Conservation (phyloP, 2,329 filamentous ascomycete genomes). For the Ceratocystis harringtonii region DNA sequence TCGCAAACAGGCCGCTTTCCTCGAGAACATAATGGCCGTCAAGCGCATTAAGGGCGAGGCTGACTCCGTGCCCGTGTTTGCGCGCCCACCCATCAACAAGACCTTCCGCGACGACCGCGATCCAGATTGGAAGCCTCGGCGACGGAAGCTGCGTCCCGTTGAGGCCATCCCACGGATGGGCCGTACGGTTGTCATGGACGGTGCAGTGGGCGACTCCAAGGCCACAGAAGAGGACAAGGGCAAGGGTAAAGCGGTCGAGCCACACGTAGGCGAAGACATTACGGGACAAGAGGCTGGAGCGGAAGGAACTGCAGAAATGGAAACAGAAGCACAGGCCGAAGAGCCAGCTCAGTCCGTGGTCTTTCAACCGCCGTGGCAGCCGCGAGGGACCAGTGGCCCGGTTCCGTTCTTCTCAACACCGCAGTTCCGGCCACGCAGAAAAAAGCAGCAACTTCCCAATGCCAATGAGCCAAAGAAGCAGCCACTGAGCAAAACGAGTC, state of each 20-base stretch:
- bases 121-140: slow-evolving; percentile 25
- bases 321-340: neutral
- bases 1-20: slow-evolving; percentile 39
- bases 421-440: slow-evolving; percentile 13
- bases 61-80: slow-evolving; percentile 49
- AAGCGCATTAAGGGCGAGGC: slow-evolving; percentile 50
- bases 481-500: slow-evolving; percentile 7
- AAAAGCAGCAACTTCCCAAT: slow-evolving; percentile 11
- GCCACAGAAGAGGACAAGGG: neutral
- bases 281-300: neutral
- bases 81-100: slow-evolving; percentile 30
- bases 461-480: neutral
- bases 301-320: too few relatives aligned
- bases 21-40: slow-evolving; percentile 49
- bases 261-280: neutral
- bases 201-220: neutral
- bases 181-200: neutral
- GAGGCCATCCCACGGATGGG: neutral
- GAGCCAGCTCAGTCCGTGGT: slow-evolving; percentile 22
- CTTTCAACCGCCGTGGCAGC: slow-evolving; percentile 23
- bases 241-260: neutral
- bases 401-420: slow-evolving; percentile 15
- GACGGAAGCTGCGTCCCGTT: slow-evolving; percentile 10
- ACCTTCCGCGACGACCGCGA: slow-evolving; percentile 29
- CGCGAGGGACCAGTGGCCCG: neutral